Conservation (phyloP, 768 basidiomycete species). For the Xanthoconium purpureum region DNA sequence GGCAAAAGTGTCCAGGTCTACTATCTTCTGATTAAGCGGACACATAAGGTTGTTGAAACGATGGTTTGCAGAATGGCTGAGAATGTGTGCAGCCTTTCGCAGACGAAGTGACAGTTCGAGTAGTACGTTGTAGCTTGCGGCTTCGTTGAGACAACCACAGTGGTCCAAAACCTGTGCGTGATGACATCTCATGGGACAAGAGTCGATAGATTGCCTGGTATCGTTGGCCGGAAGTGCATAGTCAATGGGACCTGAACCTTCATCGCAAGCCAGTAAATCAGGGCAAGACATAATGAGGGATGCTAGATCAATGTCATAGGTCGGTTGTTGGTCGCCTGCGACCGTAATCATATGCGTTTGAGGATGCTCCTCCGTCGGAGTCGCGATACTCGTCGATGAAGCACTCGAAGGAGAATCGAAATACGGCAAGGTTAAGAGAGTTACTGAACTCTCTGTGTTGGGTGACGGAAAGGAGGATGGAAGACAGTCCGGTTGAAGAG, state of each 20-base stretch:
- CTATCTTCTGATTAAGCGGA: slow-evolving; percentile 42
- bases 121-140: slow-evolving; percentile 51
- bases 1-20: slow-evolving; percentile 49
- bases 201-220: slow-evolving; percentile 3
- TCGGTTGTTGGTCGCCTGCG: slow-evolving; percentile 23
- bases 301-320: slow-evolving; percentile 41
- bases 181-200: slow-evolving; percentile 14
- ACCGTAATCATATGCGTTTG: slow-evolving; percentile 28
- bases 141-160: slow-evolving; percentile 59
- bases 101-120: slow-evolving; percentile 65
- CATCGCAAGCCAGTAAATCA: slow-evolving; percentile 17
- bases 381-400: slow-evolving; percentile 36
- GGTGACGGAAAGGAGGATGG: slow-evolving; percentile 32
- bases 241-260: slow-evolving; percentile 10
- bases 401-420: slow-evolving; percentile 28
- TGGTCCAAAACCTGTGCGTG: slow-evolving; percentile 29
- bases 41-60: slow-evolving; percentile 28
- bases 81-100: slow-evolving; percentile 55
- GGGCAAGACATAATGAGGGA: slow-evolving; percentile 41
- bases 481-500: slow-evolving; percentile 22
- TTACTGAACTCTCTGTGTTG: slow-evolving; percentile 30
- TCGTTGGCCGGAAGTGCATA: not conserved
- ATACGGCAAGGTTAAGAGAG: slow-evolving; percentile 8
- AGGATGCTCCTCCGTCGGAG: slow-evolving; percentile 45
- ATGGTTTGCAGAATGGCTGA: slow-evolving; percentile 47